Evolutionary conservation across 2,329 filamentous ascomycete genomes (phyloP).

Genomic region (Geosmithia flava): DNA sequence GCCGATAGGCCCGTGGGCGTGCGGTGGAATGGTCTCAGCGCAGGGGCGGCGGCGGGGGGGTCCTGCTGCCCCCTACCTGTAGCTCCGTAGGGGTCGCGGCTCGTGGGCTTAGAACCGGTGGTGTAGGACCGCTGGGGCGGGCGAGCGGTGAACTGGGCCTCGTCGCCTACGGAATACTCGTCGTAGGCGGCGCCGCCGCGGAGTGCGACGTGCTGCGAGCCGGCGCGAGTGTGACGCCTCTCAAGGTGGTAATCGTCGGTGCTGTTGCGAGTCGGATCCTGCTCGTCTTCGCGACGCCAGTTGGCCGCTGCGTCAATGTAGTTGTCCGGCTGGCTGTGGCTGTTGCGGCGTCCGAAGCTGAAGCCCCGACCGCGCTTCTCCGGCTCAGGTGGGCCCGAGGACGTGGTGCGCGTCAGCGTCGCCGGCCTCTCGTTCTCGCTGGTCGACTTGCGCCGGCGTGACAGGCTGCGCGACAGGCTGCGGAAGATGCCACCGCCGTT

Average conservation of each 20-base stretch:
- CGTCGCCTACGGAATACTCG: slow-evolving; percentile 44
- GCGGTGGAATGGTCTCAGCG: slow-evolving; percentile 42
- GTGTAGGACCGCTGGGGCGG: slow-evolving; percentile 18
- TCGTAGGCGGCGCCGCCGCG: slow-evolving; percentile 28
- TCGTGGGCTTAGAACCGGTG: slow-evolving; percentile 11
- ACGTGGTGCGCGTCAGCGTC: slow-evolving; percentile 45
- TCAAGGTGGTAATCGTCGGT: no score
- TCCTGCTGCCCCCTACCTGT: not conserved
- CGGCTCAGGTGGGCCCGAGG: slow-evolving; percentile 34
- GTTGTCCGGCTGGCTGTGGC: slow-evolving; percentile 16
- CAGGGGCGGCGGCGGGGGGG: slow-evolving; percentile 6
- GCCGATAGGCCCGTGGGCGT: slow-evolving; percentile 56
- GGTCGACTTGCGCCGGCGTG: slow-evolving; percentile 2
- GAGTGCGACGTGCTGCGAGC: slow-evolving; percentile 12
- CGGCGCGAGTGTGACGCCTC: no score
- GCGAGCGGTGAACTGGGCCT: slow-evolving; percentile 40
- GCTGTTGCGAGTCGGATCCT: no score
- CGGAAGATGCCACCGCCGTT: slow-evolving; percentile 25
- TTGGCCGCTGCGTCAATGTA: no score
- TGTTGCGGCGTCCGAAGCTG: slow-evolving; percentile 26
- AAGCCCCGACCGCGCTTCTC: slow-evolving; percentile 20
- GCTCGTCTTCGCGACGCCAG: no score
- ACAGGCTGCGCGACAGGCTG: slow-evolving; percentile 16
- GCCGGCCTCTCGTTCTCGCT: slow-evolving; percentile 17
- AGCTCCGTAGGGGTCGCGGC: slow-evolving; percentile 2